Conservation (phyloP, 2,329 filamentous ascomycete species). For the Hortaea sp. region DNA sequence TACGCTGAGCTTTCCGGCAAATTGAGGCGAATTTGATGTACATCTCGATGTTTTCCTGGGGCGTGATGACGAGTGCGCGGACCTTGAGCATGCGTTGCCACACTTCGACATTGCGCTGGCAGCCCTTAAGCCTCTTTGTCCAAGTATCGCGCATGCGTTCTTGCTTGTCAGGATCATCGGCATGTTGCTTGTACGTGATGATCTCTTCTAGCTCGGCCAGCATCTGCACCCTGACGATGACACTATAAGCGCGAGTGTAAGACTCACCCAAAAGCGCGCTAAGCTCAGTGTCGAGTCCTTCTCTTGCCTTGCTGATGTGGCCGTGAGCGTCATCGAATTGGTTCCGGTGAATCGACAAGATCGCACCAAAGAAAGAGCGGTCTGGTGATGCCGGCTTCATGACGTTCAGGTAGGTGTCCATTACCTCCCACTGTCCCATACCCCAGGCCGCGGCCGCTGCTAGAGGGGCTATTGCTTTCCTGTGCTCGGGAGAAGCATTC, state of each 20-base stretch:
- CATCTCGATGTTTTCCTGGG: constrained; percentile 93
- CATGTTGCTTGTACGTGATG: constrained; percentile 90
- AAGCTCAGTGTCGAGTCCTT: constrained; percentile 89
- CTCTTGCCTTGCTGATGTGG: constrained; percentile 83
- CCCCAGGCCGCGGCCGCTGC: constrained; percentile 96
- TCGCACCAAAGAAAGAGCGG: constrained; percentile 93
- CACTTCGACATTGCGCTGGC: constrained; percentile 92
- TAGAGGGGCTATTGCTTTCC: constrained; percentile 81
- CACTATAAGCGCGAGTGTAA: constrained; percentile 92
- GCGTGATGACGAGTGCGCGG: constrained; percentile 80
- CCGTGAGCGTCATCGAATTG: constrained; percentile 84
- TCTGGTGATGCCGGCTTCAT: constrained; percentile 94
- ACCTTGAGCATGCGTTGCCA: constrained; percentile 98
- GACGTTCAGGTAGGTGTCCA: constrained; percentile 92
- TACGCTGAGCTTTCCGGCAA: constrained; percentile 89
- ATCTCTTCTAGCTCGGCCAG: constrained; percentile 96
- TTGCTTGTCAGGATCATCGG: constrained; percentile 70
- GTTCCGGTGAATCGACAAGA: constrained; percentile 87
- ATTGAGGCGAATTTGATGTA: constrained; percentile 99
- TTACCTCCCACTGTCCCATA: constrained; percentile 90
- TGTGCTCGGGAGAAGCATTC: constrained; percentile 76
- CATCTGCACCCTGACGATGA: constrained; percentile 99
- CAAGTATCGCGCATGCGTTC: constrained; percentile 86
- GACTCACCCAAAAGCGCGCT: constrained; percentile 96
- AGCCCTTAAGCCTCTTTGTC: constrained; percentile 90